Percentiles rank a stretch among this genome's conserved stretches.
These are phyloP conservation scores for Fonsecaea multimorphosa DNA, from an alignment of 2,329 filamentous ascomycete species.

Conservation along the genomic window DNA sequence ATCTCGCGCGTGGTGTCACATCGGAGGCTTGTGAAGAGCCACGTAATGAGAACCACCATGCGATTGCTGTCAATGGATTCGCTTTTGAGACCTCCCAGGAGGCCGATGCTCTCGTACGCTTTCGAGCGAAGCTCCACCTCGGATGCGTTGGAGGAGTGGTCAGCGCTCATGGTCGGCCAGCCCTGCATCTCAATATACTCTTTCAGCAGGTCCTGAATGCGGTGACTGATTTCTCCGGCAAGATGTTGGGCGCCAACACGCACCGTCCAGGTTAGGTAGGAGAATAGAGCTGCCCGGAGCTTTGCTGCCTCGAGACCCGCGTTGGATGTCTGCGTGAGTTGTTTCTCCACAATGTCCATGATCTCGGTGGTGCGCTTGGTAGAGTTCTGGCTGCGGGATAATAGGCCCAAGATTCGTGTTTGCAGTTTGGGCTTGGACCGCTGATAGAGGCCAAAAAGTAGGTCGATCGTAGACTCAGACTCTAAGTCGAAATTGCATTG, in stretches of 20 bases:
- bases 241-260: slow-evolving; percentile 70
- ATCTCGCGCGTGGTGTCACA: slow-evolving; percentile 77
- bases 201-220: slow-evolving; percentile 68
- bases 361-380: slow-evolving; percentile 73
- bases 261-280: slow-evolving; percentile 86
- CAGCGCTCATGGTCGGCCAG: slow-evolving; percentile 72
- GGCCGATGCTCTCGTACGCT: slow-evolving; percentile 89
- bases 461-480: slow-evolving; percentile 64
- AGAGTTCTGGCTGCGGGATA: slow-evolving; percentile 77
- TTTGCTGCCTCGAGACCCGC: slow-evolving; percentile 77
- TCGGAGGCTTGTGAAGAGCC: slow-evolving; percentile 82
- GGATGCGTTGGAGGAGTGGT: slow-evolving; percentile 55
- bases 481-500: slow-evolving; percentile 74
- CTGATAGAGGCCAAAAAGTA: slow-evolving; percentile 76
- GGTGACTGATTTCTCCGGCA: slow-evolving; percentile 62
- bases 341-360: slow-evolving; percentile 70
- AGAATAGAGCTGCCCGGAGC: slow-evolving; percentile 80
- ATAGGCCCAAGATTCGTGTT: slow-evolving; percentile 74
- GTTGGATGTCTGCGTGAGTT: slow-evolving; percentile 58
- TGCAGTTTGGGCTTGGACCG: slow-evolving; percentile 74
- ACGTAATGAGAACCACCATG: slow-evolving; percentile 65
- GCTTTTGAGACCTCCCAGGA: slow-evolving; percentile 70
- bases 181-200: slow-evolving; percentile 80
- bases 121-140: slow-evolving; percentile 73
- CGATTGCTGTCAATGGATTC: slow-evolving; percentile 58